phyloP scores from a whole-genome alignment of 2,329 filamentous ascomycete species.

The Rhynchosporium graminicola region DNA sequence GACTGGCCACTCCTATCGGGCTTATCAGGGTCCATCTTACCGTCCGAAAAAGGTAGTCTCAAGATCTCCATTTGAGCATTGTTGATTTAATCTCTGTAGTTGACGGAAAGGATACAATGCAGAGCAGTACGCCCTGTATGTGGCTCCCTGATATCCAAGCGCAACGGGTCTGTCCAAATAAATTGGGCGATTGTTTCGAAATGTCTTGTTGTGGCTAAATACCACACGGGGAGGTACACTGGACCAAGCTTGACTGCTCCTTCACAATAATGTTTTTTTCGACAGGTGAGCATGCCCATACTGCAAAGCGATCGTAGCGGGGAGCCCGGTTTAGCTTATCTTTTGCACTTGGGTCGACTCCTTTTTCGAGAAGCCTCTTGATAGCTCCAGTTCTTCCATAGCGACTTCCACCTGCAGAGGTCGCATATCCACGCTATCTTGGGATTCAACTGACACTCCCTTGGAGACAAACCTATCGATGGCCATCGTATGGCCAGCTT shows the following conservation, averaged over 20 bases:
- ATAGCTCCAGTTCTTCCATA: constrained; percentile 9
- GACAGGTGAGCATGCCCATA: constrained; percentile 22
- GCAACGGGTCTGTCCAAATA: not conserved
- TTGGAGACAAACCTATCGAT: constrained; percentile 13
- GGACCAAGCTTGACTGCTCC: not conserved
- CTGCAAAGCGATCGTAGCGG: constrained; percentile 23
- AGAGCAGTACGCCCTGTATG: constrained; percentile 21
- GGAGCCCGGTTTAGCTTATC: constrained; percentile 23
- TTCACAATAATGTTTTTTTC: constrained; percentile 7
- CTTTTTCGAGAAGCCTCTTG: constrained; percentile 16
- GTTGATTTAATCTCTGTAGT: not conserved
- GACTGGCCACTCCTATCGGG: constrained; percentile 19
- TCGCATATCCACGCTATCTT: constrained; percentile 25
- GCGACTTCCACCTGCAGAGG: constrained; percentile 27
- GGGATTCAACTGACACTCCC: too few species aligned
- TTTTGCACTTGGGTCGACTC: constrained; percentile 16
- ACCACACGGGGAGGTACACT: constrained; percentile 24
- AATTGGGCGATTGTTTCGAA: constrained; percentile 5
- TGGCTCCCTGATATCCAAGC: constrained; percentile 16
- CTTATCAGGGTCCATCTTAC: constrained; percentile 12
- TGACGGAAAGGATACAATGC: constrained; percentile 16
- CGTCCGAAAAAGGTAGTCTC: not conserved
- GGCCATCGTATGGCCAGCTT: constrained; percentile 10
- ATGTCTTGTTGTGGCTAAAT: constrained; percentile 12
- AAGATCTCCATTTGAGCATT: constrained; percentile 16